These are phyloP conservation scores for Annulohypoxylon truncatum DNA, from an alignment of 2,329 filamentous ascomycete genomes.

Conservation along the genomic window DNA sequence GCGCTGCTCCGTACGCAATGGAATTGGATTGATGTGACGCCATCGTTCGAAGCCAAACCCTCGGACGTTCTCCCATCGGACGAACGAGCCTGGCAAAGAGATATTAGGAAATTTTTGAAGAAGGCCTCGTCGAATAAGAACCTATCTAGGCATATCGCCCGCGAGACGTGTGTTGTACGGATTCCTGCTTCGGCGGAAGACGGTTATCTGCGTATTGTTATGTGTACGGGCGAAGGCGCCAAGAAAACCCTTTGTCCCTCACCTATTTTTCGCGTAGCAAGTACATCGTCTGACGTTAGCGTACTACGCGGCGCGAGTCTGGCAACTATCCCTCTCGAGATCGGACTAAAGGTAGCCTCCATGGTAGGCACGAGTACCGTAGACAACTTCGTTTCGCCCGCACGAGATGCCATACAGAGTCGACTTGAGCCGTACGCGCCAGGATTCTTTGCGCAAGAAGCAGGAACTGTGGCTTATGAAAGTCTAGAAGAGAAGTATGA, in stretches of 20 bases:
- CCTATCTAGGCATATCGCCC: conserved; percentile 60
- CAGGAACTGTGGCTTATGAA: conserved; percentile 56
- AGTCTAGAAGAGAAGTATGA: conserved; percentile 54
- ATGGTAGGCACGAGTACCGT: conserved; percentile 60
- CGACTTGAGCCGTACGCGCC: conserved; percentile 50
- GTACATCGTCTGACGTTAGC: conserved; percentile 70
- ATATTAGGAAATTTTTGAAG: conserved; percentile 72
- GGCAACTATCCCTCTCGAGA: conserved; percentile 72
- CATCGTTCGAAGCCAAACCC: conserved; percentile 58
- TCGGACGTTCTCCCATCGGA: conserved; percentile 66
- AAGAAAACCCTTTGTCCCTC: conserved; percentile 70
- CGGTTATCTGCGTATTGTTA: conserved; percentile 75
- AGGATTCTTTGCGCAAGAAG: conserved; percentile 54
- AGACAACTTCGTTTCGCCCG: conserved; percentile 58
- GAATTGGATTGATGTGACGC: conserved; percentile 77
- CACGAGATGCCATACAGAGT: conserved; percentile 56
- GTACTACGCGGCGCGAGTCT: conserved; percentile 74
- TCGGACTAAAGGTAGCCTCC: conserved; percentile 69
- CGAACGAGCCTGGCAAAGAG: conserved; percentile 75
- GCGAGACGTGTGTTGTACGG: conserved; percentile 73
- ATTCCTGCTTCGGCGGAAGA: conserved; percentile 72
- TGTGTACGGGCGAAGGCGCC: conserved; percentile 61
- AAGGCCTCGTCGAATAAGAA: conserved; percentile 62
- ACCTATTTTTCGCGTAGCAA: conserved; percentile 76
- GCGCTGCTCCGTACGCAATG: conserved; percentile 68